Percentiles rank a stretch among this genome's conserved stretches.
Evolutionary conservation across 257 asterid genomes (phyloP).

Genomic region (Rubia yunnanensis): DNA sequence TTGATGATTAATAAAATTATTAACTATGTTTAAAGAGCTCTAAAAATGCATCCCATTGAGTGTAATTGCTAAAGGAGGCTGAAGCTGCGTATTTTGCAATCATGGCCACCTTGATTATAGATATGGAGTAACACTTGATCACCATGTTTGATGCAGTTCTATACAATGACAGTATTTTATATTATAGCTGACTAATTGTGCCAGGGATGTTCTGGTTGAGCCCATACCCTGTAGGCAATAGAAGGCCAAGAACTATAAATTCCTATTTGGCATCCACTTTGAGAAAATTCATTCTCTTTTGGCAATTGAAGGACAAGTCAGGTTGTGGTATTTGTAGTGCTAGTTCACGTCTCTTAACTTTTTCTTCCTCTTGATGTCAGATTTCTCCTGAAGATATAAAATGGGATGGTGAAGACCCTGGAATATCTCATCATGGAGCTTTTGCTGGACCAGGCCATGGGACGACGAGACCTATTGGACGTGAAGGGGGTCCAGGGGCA

Average conservation of each 20-base stretch:
- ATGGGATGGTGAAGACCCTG: slow-evolving; percentile 86
- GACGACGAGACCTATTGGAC: slow-evolving; percentile 53
- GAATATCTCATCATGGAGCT: slow-evolving; percentile 56
- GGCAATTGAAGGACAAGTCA: neutral
- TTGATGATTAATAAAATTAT: neutral
- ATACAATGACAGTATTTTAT: neutral
- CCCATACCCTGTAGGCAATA: neutral
- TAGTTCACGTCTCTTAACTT: neutral
- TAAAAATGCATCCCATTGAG: neutral
- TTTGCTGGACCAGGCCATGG: slow-evolving; percentile 71
- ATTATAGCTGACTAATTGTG: neutral
- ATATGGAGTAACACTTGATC: too few relatives aligned
- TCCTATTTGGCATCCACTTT: slow-evolving; percentile 1
- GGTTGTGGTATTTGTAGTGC: neutral
- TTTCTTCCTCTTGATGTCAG: slow-evolving; percentile 23
- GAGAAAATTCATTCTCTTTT: neutral
- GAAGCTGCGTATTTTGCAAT: neutral
- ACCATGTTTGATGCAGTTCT: neutral
- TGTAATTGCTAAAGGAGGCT: neutral
- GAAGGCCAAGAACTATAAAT: neutral
- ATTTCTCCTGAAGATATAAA: slow-evolving; percentile 83
- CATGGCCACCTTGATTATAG: neutral
- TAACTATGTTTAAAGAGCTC: neutral
- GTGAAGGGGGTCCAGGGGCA: slow-evolving; percentile 53
- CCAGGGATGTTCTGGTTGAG: neutral